Evolutionary conservation across 768 basidiomycete species (phyloP).

Genomic region (Tulasnella sp.): DNA sequence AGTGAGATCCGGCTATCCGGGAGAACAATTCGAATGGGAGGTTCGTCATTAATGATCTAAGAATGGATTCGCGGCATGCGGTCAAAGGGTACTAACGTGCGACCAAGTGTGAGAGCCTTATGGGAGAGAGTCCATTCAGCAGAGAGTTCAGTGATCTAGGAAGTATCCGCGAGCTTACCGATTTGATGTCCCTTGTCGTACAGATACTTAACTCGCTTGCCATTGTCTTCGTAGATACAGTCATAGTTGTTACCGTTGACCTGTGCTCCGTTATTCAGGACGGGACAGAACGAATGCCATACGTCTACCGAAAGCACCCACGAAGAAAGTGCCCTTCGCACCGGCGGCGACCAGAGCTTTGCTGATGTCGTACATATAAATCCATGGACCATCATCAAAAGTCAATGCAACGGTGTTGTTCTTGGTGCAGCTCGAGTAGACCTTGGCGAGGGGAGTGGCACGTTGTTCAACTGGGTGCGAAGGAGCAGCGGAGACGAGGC

Average conservation of each 20-base stretch:
- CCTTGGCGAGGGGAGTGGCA: slow-evolving; percentile 1
- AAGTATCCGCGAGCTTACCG: neutral
- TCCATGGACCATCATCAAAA: slow-evolving; percentile 18
- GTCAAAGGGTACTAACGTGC: neutral
- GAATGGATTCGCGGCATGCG: neutral
- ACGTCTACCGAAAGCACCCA: neutral
- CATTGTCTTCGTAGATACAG: slow-evolving; percentile 16
- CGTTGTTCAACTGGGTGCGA: neutral
- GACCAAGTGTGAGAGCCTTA: slow-evolving; percentile 10
- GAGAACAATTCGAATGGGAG: neutral
- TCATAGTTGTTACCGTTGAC: slow-evolving; percentile 11
- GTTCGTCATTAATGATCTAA: neutral
- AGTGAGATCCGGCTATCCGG: neutral
- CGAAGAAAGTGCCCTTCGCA: slow-evolving; percentile 18
- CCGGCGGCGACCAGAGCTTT: slow-evolving; percentile 1
- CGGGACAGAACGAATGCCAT: neutral
- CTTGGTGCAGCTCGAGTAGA: slow-evolving; percentile 9
- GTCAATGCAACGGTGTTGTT: slow-evolving; percentile 9
- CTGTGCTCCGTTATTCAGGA: neutral
- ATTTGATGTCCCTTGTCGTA: slow-evolving; percentile 11
- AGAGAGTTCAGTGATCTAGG: neutral
- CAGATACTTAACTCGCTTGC: slow-evolving; percentile 12
- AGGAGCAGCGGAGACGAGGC: neutral
- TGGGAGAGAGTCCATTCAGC: neutral
- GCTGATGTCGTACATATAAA: slow-evolving; percentile 15